Conservation (phyloP, 2,329 filamentous ascomycete genomes). For the Lachnellula arida region DNA sequence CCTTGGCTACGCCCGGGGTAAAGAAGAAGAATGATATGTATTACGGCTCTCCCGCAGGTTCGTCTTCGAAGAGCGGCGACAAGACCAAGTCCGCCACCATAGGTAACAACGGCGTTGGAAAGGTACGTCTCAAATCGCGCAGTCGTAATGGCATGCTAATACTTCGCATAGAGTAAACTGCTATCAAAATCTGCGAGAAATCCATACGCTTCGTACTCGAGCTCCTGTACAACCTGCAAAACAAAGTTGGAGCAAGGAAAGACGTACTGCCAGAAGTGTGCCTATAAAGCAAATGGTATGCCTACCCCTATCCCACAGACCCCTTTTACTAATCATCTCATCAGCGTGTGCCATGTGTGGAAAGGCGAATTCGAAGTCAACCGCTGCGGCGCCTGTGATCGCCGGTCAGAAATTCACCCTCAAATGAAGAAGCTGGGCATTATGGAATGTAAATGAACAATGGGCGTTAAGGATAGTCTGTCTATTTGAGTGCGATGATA, state of each 20-base stretch:
- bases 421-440: constrained; percentile 39
- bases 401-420: constrained; percentile 58
- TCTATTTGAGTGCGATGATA: too few relatives aligned
- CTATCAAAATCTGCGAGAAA: constrained; percentile 61
- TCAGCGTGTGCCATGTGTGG: constrained; percentile 60
- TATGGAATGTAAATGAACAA: neutral
- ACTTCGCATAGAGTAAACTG: constrained; percentile 52
- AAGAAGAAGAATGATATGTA: constrained; percentile 66
- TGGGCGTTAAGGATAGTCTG: neutral
- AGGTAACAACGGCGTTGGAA: constrained; percentile 54
- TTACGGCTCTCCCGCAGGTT: constrained; percentile 48
- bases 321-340: neutral
- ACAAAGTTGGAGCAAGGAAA: constrained; percentile 58
- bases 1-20: constrained; percentile 58
- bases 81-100: constrained; percentile 47
- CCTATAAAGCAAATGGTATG: constrained; percentile 57
- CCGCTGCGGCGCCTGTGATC: constrained; percentile 47
- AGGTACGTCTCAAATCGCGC: constrained; percentile 38
- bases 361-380: constrained; percentile 50
- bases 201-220: constrained; percentile 60
- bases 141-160: neutral
- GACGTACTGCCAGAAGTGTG: constrained; percentile 57
- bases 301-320: constrained; percentile 1
- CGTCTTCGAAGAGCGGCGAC: constrained; percentile 36
- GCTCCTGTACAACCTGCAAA: constrained; percentile 57